Percentiles rank a stretch among this genome's conserved stretches.
Evolutionary conservation across 768 basidiomycete species (phyloP).

Genomic region (Boletus sensibilis): DNA sequence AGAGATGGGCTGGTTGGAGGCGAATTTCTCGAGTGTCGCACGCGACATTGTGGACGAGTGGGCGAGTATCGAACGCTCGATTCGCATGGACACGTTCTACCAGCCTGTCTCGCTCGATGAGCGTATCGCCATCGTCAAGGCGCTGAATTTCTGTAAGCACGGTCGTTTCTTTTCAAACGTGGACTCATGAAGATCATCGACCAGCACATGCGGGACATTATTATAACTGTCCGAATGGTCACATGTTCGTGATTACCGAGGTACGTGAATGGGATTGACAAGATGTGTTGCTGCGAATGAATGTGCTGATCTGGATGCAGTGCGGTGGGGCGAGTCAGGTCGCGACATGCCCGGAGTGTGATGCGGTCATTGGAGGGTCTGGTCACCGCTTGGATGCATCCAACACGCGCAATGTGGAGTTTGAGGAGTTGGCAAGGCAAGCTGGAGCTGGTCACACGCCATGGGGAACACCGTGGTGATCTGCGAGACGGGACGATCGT

Average conservation of each 20-base stretch:
- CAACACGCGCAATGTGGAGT: constrained; percentile 48
- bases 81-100: constrained; percentile 48
- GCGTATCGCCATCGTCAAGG: constrained; percentile 47
- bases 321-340: constrained; percentile 57
- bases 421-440: constrained; percentile 41
- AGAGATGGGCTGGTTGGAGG: constrained; percentile 40
- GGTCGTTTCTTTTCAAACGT: neutral
- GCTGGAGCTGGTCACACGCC: constrained; percentile 30
- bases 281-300: neutral
- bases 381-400: constrained; percentile 40
- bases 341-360: constrained; percentile 57
- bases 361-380: constrained; percentile 50
- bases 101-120: constrained; percentile 54
- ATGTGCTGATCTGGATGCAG: constrained; percentile 31
- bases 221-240: constrained; percentile 57
- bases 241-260: constrained; percentile 58
- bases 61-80: constrained; percentile 38
- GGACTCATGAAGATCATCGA: neutral
- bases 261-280: constrained; percentile 28
- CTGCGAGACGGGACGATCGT: neutral
- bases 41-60: constrained; percentile 46
- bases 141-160: constrained; percentile 46
- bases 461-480: constrained; percentile 29
- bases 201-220: constrained; percentile 44
- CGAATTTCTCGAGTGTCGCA: constrained; percentile 41